Evolutionary conservation across 2,329 filamentous ascomycete genomes (phyloP).

Genomic region (Microascus cirrosus): DNA sequence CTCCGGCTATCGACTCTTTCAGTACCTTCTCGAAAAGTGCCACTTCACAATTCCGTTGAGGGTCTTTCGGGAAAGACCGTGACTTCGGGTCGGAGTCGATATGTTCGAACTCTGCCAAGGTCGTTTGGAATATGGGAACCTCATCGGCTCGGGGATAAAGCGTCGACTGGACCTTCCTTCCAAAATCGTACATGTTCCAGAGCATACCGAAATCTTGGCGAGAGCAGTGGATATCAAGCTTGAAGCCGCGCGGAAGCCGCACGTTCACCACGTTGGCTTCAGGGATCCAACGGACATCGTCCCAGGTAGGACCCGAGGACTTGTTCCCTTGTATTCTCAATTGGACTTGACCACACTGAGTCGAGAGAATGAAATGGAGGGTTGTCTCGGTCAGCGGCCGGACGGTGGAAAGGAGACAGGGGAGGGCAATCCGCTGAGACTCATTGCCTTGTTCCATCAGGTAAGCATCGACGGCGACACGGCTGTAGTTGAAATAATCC

Average conservation of each 20-base stretch:
- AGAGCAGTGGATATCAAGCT: slow-evolving; percentile 57
- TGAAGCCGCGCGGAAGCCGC: slow-evolving; percentile 64
- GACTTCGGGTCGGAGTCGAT: slow-evolving; percentile 62
- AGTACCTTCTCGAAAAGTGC: slow-evolving; percentile 63
- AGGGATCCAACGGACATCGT: slow-evolving; percentile 69
- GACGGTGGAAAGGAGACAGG: slow-evolving; percentile 65
- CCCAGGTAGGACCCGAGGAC: slow-evolving; percentile 62
- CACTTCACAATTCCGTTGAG: slow-evolving; percentile 59
- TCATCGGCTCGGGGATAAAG: slow-evolving; percentile 62
- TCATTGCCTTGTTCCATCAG: slow-evolving; percentile 64
- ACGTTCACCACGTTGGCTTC: slow-evolving; percentile 56
- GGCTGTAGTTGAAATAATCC: slow-evolving; percentile 67
- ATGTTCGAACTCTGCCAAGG: slow-evolving; percentile 67
- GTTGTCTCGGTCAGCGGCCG: slow-evolving; percentile 58
- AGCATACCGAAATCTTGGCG: slow-evolving; percentile 70
- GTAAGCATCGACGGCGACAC: slow-evolving; percentile 63
- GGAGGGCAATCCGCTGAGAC: slow-evolving; percentile 56
- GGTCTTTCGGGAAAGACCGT: slow-evolving; percentile 64
- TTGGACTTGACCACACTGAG: slow-evolving; percentile 68
- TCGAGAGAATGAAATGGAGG: slow-evolving; percentile 63
- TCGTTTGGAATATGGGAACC: slow-evolving; percentile 54
- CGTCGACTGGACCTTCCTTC: slow-evolving; percentile 61
- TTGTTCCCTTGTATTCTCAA: slow-evolving; percentile 60
- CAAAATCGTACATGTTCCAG: slow-evolving; percentile 80
- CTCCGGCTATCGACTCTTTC: slow-evolving; percentile 60